Percentiles rank a stretch among this genome's conserved stretches.
These are phyloP conservation scores for Chalaropsis thielavioides DNA, from an alignment of 2,329 filamentous ascomycete genomes.

Conservation along the genomic window DNA sequence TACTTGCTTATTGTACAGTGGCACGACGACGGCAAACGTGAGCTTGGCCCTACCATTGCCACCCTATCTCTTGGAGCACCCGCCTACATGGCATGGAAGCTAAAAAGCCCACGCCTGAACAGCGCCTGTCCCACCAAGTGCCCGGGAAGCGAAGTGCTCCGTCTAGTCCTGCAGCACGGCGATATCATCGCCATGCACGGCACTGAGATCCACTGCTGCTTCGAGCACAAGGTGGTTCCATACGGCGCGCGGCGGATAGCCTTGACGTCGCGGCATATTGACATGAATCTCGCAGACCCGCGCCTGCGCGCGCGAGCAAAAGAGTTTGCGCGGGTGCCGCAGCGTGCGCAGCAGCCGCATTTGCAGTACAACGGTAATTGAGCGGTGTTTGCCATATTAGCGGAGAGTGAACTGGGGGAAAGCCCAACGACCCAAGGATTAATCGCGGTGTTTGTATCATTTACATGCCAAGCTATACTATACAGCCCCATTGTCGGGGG, in stretches of 20 bases:
- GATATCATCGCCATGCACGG: conserved; percentile 54
- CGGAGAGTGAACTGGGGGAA: not conserved
- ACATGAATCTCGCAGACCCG: conserved; percentile 27
- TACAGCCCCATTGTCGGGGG: not conserved
- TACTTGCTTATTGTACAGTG: conserved; percentile 28
- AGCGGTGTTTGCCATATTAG: not conserved
- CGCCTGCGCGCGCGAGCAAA: conserved; percentile 21
- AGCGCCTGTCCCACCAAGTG: conserved; percentile 19
- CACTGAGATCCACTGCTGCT: conserved; percentile 40
- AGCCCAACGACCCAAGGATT: not conserved
- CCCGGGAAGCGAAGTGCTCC: conserved; percentile 23
- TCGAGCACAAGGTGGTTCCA: conserved; percentile 44
- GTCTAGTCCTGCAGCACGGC: conserved; percentile 40
- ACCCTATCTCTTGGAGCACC: conserved; percentile 45
- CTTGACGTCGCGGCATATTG: conserved; percentile 40
- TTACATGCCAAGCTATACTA: conserved; percentile 1
- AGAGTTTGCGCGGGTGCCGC: conserved; percentile 26
- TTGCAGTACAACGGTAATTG: conserved; percentile 9
- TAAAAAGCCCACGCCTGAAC: conserved; percentile 28
- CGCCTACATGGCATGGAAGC: conserved; percentile 42
- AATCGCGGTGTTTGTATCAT: too few relatives aligned
- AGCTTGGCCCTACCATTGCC: conserved; percentile 46
- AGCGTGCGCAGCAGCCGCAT: conserved; percentile 12
- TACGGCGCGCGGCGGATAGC: conserved; percentile 40
- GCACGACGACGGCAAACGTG: conserved; percentile 52